phyloP scores from a whole-genome alignment of 192 early-diverging fungal genomes.

The Coemansia sp. region DNA sequence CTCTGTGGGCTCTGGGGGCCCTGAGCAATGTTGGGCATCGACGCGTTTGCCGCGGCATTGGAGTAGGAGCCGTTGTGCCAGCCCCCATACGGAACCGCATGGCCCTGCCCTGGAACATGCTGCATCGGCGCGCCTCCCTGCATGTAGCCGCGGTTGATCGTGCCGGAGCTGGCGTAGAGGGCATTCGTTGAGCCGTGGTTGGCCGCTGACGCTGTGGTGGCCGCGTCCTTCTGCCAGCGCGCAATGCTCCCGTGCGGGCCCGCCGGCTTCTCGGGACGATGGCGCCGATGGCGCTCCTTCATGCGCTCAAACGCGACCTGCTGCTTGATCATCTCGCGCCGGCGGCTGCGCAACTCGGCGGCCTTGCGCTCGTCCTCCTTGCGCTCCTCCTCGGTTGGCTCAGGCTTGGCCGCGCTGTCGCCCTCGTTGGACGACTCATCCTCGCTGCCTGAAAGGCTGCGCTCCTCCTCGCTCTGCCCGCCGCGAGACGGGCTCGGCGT shows the following conservation, averaged over 20 bases:
- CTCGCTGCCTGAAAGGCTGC: constrained; percentile 17
- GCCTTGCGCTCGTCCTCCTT: constrained; percentile 47
- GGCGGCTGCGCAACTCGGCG: constrained; percentile 37
- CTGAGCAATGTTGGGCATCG: constrained; percentile 34
- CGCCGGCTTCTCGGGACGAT: constrained; percentile 17
- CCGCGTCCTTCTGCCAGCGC: constrained; percentile 39
- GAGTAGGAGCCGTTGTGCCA: background rate
- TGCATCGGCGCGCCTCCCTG: background rate
- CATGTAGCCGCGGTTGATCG: constrained; percentile 16
- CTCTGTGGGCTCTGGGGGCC: background rate
- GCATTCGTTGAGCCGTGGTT: background rate
- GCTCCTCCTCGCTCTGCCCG: background rate
- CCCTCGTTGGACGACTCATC: too few relatives aligned
- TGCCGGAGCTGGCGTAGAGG: constrained; percentile 16
- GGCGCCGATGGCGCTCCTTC: constrained; percentile 48
- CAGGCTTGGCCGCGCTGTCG: constrained; percentile 18
- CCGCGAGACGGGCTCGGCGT: constrained; percentile 1
- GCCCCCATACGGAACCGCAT: background rate
- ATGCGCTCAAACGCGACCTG: constrained; percentile 50
- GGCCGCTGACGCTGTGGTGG: background rate
- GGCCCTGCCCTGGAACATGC: background rate
- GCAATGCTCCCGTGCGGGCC: constrained; percentile 10
- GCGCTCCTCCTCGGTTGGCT: constrained; percentile 34
- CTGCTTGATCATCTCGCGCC: constrained; percentile 47
- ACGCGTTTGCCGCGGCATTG: constrained; percentile 15